Base-by-base conservation (phyloP, 257 asterid species). In the Solanum lignicaule region DNA sequence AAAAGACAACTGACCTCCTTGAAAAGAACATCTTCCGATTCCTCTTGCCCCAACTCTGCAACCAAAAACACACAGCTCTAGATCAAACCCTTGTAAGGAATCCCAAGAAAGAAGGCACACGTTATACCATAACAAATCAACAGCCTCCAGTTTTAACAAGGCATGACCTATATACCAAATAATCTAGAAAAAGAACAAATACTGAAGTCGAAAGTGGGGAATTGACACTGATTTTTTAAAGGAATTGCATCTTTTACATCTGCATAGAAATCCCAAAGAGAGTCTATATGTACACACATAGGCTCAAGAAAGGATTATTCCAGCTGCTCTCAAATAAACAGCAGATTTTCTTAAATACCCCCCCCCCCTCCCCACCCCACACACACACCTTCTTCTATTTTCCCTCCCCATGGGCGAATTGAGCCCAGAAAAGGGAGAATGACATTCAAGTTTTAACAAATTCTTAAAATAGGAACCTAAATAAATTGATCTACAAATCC, bases 41-140 rank as follows among this genome's bases (percentile, higher is more conserved):
- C 99, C 92, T 95, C 99, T 90, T 89, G 92, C 90, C 96, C 94
- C 91, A 97, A 86, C 89, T 93, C 99, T 97, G 99, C 91, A 93
- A 88, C 89, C 88, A 93, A 91, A 91, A 74, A 86, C 31, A 76
- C 36, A 83, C 36, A 86, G 68, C 58, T 82, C 86, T 82, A 36
- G 20, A 86, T 72, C 84, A 18, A n/a, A 48, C 43, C 18, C 46
- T 29, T 14, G 33, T 68, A 36, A 86, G 29, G 39, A 25, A 41
- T 4, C 36, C 65, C 78, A 31, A 25, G 48, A 71, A 73, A 78
- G 58, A 60, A 86, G 72, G 36, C 18, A 29, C 72, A 23, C 58
- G 21, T 33, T 31, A 72, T 71, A 29, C 5, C 69, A 46, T 18
- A 23, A 21, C 69, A 32, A 41, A 69, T 69, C 39, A 69, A 27